Evolutionary conservation across 2,329 filamentous ascomycete species (phyloP), one percentile per base, ranked within the genome.

Genomic region (Colletotrichum sublineola): DNA sequence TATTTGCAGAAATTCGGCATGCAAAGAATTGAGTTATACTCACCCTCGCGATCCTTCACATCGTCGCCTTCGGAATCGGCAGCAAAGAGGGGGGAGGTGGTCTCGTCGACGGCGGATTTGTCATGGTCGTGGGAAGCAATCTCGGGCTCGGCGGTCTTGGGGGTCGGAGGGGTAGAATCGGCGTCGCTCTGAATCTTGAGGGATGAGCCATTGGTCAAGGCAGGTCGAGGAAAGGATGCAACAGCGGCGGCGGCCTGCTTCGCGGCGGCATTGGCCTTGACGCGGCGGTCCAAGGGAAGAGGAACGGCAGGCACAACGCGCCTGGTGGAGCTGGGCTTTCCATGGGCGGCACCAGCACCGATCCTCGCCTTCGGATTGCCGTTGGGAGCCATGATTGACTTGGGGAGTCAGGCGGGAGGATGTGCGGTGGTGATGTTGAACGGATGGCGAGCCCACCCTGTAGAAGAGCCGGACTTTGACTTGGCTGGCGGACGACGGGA

Each of bases 301-400:
- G 82, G 82, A 57, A 84, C 79, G 67, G 79, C 82, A 71, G 82
- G 82, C 68, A 81, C 76, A 52, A 84, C 78, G 60, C 80, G 77
- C 74, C 81, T 82, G 36, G 55, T 11, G 29, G 48, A 15, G 40
- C 20, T 29, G 38, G 60, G 53, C 62, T 64, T 68, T 60, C 72
- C 72, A 44, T 62, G 31, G 53, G 61, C 66, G 67, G 61, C 70
- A 73, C 70, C 70, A 38, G 60, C 70, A 70, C 70, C 61, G 42
- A 65, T 70, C 70, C 70, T 70, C 67, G 67, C 70, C 70, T 73
- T 65, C 60, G 69, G 50, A 31, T 72, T 64, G 72, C 64, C 69
- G 63, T 72, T 68, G 68, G 68, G 58, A 65, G 72, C 68, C 72
- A 74, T 74, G 64, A 24, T 74, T 33, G 68, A 64, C 64, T 44